These are phyloP conservation scores for Scortechinia acanthostroma DNA, from an alignment of 2,329 filamentous ascomycete species.

Conservation along the genomic window DNA sequence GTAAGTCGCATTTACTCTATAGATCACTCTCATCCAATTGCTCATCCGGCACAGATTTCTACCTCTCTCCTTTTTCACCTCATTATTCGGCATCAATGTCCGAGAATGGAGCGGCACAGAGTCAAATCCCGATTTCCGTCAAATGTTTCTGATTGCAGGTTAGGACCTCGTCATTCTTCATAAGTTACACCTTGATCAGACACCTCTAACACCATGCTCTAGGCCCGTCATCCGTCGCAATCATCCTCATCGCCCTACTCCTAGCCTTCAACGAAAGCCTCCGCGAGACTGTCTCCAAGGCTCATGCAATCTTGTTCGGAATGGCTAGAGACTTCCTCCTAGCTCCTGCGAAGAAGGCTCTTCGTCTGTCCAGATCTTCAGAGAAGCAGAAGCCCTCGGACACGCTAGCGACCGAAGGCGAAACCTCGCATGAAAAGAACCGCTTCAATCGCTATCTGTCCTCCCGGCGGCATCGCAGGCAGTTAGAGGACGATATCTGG, in stretches of 20 bases:
- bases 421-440: background rate
- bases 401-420: no score
- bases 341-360: background rate
- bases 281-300: background rate
- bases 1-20: conserved; percentile 9
- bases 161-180: no score
- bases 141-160: background rate
- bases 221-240: background rate
- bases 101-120: conserved; percentile 44
- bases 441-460: background rate
- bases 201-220: no score
- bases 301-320: background rate
- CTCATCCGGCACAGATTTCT: conserved; percentile 40
- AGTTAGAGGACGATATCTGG: background rate
- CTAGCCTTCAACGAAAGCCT: background rate
- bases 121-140: conserved; percentile 19
- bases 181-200: no score
- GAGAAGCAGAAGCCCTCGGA: background rate
- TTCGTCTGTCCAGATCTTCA: background rate
- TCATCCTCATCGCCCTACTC: background rate
- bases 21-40: background rate
- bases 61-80: conserved; percentile 58
- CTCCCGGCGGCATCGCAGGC: background rate
- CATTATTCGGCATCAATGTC: conserved; percentile 60
- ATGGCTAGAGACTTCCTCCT: background rate